Percentiles rank a stretch among this genome's conserved stretches.
Conservation (phyloP, 169 alveolate species). For the Plasmodium knowlesi region DNA sequence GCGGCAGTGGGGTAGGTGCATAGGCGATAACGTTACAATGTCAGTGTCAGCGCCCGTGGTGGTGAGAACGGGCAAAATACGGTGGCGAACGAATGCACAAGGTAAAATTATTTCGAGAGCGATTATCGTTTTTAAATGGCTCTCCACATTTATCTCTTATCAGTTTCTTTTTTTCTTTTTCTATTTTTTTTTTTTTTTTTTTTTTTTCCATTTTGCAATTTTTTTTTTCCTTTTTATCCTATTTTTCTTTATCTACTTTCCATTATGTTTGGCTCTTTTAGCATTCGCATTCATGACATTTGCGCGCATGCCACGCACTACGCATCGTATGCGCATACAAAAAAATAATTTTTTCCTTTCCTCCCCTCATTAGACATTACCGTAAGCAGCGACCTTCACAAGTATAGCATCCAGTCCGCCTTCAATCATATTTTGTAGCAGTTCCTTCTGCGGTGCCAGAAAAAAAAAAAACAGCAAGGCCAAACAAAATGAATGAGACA, state of each 20-base stretch:
- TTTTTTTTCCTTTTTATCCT: no score
- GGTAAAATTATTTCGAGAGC: neutral
- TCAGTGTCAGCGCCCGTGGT: neutral
- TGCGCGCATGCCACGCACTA: neutral
- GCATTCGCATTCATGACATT: neutral
- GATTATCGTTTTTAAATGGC: neutral
- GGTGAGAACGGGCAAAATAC: neutral
- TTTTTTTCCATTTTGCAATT: neutral
- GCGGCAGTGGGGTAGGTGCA: neutral
- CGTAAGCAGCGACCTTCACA: slow-evolving; percentile 90
- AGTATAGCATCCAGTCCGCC: slow-evolving; percentile 91
- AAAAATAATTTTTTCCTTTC: neutral
- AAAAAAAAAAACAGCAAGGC: slow-evolving; percentile 80
- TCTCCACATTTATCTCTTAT: neutral
- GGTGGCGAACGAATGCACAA: neutral
- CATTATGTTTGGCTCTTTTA: neutral
- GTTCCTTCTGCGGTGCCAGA: slow-evolving; percentile 88
- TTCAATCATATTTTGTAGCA: slow-evolving; percentile 92
- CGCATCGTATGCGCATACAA: neutral
- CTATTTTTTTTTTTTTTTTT: neutral
- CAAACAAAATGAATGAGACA: neutral
- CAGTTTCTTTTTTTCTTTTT: neutral
- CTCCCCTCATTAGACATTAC: slow-evolving; percentile 47
- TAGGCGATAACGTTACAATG: neutral
- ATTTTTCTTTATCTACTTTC: neutral